These are phyloP conservation scores for Asterella californica DNA, from an alignment of 225 moss, liverwort and hornwort species.

Conservation along the genomic window DNA sequence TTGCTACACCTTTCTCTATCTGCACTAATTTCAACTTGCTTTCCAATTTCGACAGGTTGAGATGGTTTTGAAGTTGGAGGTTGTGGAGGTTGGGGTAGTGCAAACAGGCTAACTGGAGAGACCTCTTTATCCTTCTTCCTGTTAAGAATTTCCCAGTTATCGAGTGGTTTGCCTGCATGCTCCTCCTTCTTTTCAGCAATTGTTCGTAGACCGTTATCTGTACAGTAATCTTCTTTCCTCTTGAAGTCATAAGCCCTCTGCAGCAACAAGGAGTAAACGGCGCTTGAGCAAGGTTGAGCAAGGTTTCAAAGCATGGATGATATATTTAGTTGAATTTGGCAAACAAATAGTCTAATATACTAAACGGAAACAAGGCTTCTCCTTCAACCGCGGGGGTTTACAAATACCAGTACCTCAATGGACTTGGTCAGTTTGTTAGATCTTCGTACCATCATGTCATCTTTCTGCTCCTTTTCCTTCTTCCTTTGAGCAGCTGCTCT, in stretches of 20 bases:
- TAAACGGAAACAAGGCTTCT: not conserved
- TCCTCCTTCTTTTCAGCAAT: slow-evolving; percentile 23
- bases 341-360: not conserved
- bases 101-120: slow-evolving; percentile 14
- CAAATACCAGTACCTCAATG: slow-evolving; percentile 13
- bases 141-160: slow-evolving; percentile 34
- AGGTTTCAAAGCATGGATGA: not conserved
- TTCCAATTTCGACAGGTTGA: not conserved
- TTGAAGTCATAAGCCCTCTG: slow-evolving; percentile 42
- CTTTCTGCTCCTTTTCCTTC: slow-evolving; percentile 38
- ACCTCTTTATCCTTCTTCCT: slow-evolving; percentile 43
- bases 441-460: slow-evolving; percentile 36
- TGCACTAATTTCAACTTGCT: slow-evolving; percentile 7
- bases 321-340: too few relatives aligned
- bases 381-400: not conserved
- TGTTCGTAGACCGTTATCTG: slow-evolving; percentile 44
- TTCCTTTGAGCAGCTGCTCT: slow-evolving; percentile 51
- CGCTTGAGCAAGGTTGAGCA: not conserved
- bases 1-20: slow-evolving; percentile 21
- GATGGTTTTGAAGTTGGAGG: slow-evolving; percentile 7
- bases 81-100: slow-evolving; percentile 11
- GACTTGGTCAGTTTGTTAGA: slow-evolving; percentile 21
- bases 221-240: slow-evolving; percentile 35
- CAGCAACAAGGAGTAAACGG: not conserved
- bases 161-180: slow-evolving; percentile 36